A percentile compares a stretch with the other conserved stretches of the same genome.
These are phyloP conservation scores for Austroboletus novae-zelandiae DNA, from an alignment of 1,284 basidiomycete species.

Conservation along the genomic window DNA sequence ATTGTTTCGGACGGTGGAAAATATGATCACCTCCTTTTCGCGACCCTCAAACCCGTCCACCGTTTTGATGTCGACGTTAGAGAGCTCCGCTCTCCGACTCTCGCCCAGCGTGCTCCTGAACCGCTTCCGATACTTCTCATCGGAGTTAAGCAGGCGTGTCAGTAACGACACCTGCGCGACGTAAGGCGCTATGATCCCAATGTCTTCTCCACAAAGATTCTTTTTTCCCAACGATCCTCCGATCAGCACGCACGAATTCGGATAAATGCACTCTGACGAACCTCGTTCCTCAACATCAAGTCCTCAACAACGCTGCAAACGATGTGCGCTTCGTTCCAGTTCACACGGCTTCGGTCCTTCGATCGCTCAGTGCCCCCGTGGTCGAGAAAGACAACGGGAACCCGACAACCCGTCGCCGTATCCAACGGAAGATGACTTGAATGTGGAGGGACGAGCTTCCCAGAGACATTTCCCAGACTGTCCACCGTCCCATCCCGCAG, in stretches of 20 bases:
- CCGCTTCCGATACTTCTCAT: constrained; percentile 47
- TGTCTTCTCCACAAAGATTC: constrained; percentile 65
- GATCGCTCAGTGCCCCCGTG: constrained; percentile 67
- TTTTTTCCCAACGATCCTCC: constrained; percentile 26
- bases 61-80: constrained; percentile 77
- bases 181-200: constrained; percentile 89
- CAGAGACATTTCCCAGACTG: constrained; percentile 48
- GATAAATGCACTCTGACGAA: constrained; percentile 35
- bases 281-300: constrained; percentile 69
- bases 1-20: constrained; percentile 88
- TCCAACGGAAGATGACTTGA: constrained; percentile 49
- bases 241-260: constrained; percentile 13
- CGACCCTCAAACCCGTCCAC: constrained; percentile 94
- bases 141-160: constrained; percentile 56
- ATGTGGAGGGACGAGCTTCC: constrained; percentile 55
- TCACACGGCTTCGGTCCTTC: constrained; percentile 69
- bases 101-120: constrained; percentile 61
- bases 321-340: constrained; percentile 72
- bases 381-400: constrained; percentile 76
- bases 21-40: constrained; percentile 89
- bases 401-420: constrained; percentile 35
- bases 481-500: constrained; percentile 75
- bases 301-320: constrained; percentile 81
- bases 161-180: constrained; percentile 76
- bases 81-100: constrained; percentile 61